Evolutionary conservation across 2,329 filamentous ascomycete species (phyloP), one percentile per base, ranked within the genome.

Genomic region (Penicillium oxalicum): DNA sequence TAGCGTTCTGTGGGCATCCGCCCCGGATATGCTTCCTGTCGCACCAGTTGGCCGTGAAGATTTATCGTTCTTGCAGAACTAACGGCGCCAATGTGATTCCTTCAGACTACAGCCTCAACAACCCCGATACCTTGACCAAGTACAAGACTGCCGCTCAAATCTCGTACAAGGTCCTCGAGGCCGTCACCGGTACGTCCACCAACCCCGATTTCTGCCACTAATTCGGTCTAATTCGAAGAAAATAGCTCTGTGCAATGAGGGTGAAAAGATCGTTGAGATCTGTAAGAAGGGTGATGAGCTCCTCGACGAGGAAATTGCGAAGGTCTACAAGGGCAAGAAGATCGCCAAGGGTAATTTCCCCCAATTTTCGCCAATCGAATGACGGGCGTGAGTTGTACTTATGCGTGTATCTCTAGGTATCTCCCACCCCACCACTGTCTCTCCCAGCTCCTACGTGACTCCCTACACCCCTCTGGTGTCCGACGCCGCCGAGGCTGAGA

Each of bases 301-400:
- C 53, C 80, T 98, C 57, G 90, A 93, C 58, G 91, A 95, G 67
- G 93, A 97, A 74, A 80, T 95, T 48, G 74, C 81, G 68, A 97
- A 97, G 79, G 91, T 98, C 65, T 98, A 93, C 82, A 91, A 95
- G 71, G 91, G 91, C 74, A 97, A 97, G 81, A 97, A 96, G 79
- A 85, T 96, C 66, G 71, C 77, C 70, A 98, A 98, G 81, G 93
- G 87, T 88, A 65, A 58, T 4, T 77, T 74, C 33, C 25, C 32
- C n/a, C 35, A 18, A 6, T 36, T 1, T 18, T 25, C 9, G 9
- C 28, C 27, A 9, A 34, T 9, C 9, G 9, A 8, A 27, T 26
- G 32, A 34, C 25, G 41, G 35, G 42, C 25, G 13, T 34, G 18
- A 4, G 26, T 36, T 6, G 36, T 44, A n/a, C 39, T 47, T 11